phyloP scores from a whole-genome alignment of 1,284 basidiomycete genomes.

The Cutaneotrichosporon daszewskae region DNA sequence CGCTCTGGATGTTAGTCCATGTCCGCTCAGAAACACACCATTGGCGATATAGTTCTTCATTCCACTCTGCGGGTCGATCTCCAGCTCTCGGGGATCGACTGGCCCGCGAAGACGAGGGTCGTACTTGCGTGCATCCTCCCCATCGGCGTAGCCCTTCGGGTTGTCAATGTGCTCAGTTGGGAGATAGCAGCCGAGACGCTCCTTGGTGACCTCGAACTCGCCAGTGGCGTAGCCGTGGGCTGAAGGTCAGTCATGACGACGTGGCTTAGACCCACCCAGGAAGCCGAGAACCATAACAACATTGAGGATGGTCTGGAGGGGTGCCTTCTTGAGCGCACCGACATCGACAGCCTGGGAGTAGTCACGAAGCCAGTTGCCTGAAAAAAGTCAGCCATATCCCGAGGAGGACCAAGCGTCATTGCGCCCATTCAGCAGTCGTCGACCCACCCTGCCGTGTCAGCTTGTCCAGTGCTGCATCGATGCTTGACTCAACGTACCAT shows the following conservation, averaged over 20 bases:
- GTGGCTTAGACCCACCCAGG: slow-evolving; percentile 7
- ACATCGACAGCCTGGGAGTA: slow-evolving; percentile 77
- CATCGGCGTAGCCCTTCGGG: slow-evolving; percentile 72
- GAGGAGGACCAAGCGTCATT: too few species aligned
- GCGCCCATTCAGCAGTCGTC: too few species aligned
- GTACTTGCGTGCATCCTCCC: slow-evolving; percentile 73
- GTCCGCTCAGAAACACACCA: slow-evolving; percentile 45
- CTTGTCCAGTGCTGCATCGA: too few species aligned
- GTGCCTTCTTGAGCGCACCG: slow-evolving; percentile 64
- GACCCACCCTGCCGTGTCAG: too few species aligned
- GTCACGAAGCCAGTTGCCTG: slow-evolving; percentile 64
- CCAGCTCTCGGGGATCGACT: slow-evolving; percentile 69
- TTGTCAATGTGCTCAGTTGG: slow-evolving; percentile 87
- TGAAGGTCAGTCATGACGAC: not conserved
- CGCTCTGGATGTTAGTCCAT: slow-evolving; percentile 50
- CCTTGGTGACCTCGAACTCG: slow-evolving; percentile 85
- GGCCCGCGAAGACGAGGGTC: slow-evolving; percentile 72
- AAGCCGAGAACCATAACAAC: slow-evolving; percentile 85
- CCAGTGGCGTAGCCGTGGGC: slow-evolving; percentile 35
- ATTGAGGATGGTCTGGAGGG: slow-evolving; percentile 74
- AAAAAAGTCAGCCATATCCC: too few species aligned
- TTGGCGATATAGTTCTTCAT: slow-evolving; percentile 98
- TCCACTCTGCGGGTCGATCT: slow-evolving; percentile 76
- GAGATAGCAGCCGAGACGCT: slow-evolving; percentile 80
- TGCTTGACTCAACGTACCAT: slow-evolving; percentile 39